Evolutionary conservation across 2,329 filamentous ascomycete genomes (phyloP), one percentile per base, ranked within the genome.

Genomic region (Xylaria sp.): DNA sequence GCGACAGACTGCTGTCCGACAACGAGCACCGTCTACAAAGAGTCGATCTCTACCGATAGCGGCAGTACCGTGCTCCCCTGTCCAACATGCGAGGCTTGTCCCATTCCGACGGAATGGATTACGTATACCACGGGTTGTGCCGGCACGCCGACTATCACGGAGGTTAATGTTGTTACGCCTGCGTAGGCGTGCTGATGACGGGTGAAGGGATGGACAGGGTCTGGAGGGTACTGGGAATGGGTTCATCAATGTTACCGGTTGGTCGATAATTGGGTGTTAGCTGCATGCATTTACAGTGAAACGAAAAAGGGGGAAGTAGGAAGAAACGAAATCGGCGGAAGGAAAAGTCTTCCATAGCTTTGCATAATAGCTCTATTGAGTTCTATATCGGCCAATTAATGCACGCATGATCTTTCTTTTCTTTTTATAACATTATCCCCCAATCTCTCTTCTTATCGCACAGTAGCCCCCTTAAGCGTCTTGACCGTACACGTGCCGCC

Each of bases 401-500:
- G 32, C 52, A 53, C 34, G 30, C 41, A 32, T 48, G 9, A 46
- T 63, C 43, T 69, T 39, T 72, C 72, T 72, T 65, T 23, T 25
- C 6, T 72, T 39, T 53, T 34, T 50, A 10, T 13, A 13, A 20
- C 2, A 30, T 23, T 10, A 20, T 30, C 45, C n/a, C 10, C 4
- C 8, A 36, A 9, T 58, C 8, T n/a, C 55, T 12, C 4, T 12
- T 39, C 75, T 82, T 92, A 98, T 85, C 94, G 89, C 71, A 98
- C 93, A 72, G 90, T 89, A 71, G 93, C 96, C 45, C 89, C 90
- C 82, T 90, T 91, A 77, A 99, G 84, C 67, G 85, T 92, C 81
- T 91, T 89, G 69, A 98, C 94, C 52, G 87, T 95, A 83, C 96
- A 98, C 55, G 92, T 81, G 52, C 93, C 93, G 58, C 93, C 93